Evolutionary conservation across 1,284 basidiomycete genomes (phyloP), one percentile per base, ranked within the genome.

Genomic region (Termitomyces sp.): DNA sequence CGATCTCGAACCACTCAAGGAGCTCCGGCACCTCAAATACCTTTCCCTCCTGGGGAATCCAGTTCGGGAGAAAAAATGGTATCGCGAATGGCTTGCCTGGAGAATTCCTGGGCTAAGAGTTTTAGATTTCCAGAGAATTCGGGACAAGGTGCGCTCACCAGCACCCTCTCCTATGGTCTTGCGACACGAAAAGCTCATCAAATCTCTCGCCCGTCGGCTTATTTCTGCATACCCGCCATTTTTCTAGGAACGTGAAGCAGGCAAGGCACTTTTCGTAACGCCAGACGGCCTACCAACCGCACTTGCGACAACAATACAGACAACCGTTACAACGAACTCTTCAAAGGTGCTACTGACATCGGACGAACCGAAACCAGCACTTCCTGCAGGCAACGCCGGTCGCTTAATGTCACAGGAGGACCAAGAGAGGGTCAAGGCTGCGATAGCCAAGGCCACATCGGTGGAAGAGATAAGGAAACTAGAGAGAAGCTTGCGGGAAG

Each of bases 121-220:
- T 70, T 82, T 99, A 66, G 97, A 99, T 81, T 99, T 92, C 73
- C 88, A 92, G 77, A 86, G 96, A 71, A 90, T 99, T 68, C 91
- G 92, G 71, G 93, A 98, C 71, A 92, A 93, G 82, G 92, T 93
- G 73, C 75, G 88, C 71, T 70, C 65, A 68, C 67, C 70, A 65
- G 70, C 69, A 71, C 68, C 66, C 55, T 60, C 55, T 48, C 60
- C 58, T 62, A 56, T 62, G 60, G 63, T 54, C 58, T 63, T 61
- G 30, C 59, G 61, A 57, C 59, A 59, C 53, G 46, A 60, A 57
- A 55, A 53, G 52, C 57, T 62, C 59, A 60, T 54, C 55, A 38
- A 52, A 58, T 61, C 51, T 58, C 51, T 64, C 56, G 47, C 24
- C 47, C 24, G 17, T 48, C 47, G 47, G 34, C 56, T 50, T 59